Percentiles rank a stretch among this genome's conserved stretches.
phyloP scores from a whole-genome alignment of 2,329 filamentous ascomycete genomes.

The Pleomassaria siparia region DNA sequence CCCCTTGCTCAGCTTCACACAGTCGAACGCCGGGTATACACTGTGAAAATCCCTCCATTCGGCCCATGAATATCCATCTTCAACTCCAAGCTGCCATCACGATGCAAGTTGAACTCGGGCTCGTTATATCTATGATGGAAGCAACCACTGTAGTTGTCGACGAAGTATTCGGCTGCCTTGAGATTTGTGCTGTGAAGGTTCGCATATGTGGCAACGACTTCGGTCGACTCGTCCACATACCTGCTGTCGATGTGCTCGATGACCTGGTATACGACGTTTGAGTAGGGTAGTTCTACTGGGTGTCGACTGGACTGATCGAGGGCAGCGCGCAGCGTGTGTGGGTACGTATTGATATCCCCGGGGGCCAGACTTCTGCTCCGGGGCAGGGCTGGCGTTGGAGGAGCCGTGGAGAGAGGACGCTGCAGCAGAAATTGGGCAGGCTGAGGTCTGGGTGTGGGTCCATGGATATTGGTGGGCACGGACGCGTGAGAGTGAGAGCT shows the following conservation, averaged over 20 bases:
- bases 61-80: background rate
- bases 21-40: background rate
- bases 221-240: background rate
- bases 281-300: background rate
- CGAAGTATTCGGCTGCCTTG: slow-evolving; percentile 4
- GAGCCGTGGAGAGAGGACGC: background rate
- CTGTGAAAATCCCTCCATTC: background rate
- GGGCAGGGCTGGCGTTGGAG: background rate
- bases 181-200: slow-evolving; percentile 1
- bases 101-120: background rate
- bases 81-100: background rate
- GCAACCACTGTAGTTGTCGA: background rate
- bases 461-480: slow-evolving; percentile 2
- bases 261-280: background rate
- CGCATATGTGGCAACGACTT: slow-evolving; percentile 1
- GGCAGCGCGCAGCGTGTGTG: background rate
- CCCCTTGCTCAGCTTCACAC: background rate
- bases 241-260: background rate
- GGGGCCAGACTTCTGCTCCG: background rate
- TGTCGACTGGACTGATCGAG: background rate
- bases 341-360: background rate
- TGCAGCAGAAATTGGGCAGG: background rate
- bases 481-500: background rate
- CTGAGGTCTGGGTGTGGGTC: background rate
- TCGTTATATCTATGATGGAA: background rate